phyloP scores from a whole-genome alignment of 192 early-diverging fungal genomes.

The Coemansia sp. region DNA sequence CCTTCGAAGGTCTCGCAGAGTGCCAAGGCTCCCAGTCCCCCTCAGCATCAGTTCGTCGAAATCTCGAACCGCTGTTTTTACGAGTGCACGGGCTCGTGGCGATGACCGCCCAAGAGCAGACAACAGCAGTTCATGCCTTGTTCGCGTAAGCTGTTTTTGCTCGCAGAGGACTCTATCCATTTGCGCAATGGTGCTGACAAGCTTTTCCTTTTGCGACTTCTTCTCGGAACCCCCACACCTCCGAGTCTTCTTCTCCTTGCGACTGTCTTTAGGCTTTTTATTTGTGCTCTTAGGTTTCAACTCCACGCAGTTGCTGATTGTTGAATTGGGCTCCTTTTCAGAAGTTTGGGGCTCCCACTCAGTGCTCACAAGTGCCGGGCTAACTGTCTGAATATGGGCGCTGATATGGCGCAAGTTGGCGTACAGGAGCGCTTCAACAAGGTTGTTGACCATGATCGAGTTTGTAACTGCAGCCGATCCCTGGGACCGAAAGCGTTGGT shows the following conservation, averaged over 20 bases:
- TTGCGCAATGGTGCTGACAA: constrained; percentile 9
- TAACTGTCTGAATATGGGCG: constrained; percentile 39
- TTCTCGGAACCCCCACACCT: background rate
- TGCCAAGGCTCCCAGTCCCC: constrained; percentile 15
- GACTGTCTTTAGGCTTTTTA: background rate
- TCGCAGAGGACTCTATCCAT: constrained; percentile 25
- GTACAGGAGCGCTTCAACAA: constrained; percentile 54
- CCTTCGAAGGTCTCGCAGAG: constrained; percentile 34
- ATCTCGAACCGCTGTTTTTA: constrained; percentile 4
- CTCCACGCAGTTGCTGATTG: background rate
- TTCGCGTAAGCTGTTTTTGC: constrained; percentile 22
- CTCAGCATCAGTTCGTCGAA: constrained; percentile 16
- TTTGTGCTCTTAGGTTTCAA: background rate
- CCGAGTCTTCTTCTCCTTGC: background rate
- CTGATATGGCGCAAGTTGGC: constrained; percentile 37
- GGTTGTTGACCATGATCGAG: constrained; percentile 55
- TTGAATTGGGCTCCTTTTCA: background rate
- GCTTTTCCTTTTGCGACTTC: background rate
- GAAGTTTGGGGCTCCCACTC: constrained; percentile 14
- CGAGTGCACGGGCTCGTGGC: constrained; percentile 3
- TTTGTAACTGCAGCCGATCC: constrained; percentile 52
- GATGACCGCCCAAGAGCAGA: constrained; percentile 11
- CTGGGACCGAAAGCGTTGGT: constrained; percentile 55
- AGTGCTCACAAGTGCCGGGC: constrained; percentile 35
- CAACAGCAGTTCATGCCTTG: constrained; percentile 21